These are phyloP conservation scores for Fusarium euwallaceae DNA, from an alignment of 2,329 filamentous ascomycete species.

Conservation along the genomic window DNA sequence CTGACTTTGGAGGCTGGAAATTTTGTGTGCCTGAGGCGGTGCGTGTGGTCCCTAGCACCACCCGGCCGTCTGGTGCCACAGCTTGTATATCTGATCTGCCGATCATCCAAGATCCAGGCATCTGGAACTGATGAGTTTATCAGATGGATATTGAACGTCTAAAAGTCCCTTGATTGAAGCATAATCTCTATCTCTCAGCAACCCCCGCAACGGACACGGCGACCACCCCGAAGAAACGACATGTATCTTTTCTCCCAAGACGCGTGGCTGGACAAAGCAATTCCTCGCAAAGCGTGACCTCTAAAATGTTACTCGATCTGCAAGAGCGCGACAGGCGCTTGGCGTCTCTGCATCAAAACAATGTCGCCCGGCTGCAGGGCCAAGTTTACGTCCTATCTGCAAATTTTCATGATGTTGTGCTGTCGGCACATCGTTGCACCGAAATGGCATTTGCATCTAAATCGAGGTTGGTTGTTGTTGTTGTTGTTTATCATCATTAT, in stretches of 20 bases:
- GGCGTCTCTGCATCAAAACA: neutral
- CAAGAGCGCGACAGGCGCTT: neutral
- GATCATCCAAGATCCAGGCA: slow-evolving; percentile 4
- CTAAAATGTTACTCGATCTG: neutral
- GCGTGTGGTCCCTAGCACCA: neutral
- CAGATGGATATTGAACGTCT: neutral
- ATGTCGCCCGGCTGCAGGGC: neutral
- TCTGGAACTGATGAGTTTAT: neutral
- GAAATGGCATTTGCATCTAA: neutral
- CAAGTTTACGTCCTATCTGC: neutral
- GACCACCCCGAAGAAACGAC: neutral
- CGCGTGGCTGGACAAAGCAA: neutral
- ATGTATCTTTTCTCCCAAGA: neutral
- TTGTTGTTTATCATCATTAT: neutral
- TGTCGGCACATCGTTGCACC: slow-evolving; percentile 13
- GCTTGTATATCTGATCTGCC: slow-evolving; percentile 2
- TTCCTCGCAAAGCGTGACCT: neutral
- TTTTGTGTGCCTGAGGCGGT: slow-evolving; percentile 3
- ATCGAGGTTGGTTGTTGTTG: neutral
- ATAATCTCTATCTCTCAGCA: neutral
- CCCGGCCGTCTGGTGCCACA: slow-evolving; percentile 6
- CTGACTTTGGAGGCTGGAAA: neutral
- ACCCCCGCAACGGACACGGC: neutral
- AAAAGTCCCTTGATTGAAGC: neutral
- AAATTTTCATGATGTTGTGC: neutral